A percentile compares a stretch with the other conserved stretches of the same genome.
Evolutionary conservation across 129 eudicot genomes (phyloP).

Genomic region (Tagetes patula): DNA sequence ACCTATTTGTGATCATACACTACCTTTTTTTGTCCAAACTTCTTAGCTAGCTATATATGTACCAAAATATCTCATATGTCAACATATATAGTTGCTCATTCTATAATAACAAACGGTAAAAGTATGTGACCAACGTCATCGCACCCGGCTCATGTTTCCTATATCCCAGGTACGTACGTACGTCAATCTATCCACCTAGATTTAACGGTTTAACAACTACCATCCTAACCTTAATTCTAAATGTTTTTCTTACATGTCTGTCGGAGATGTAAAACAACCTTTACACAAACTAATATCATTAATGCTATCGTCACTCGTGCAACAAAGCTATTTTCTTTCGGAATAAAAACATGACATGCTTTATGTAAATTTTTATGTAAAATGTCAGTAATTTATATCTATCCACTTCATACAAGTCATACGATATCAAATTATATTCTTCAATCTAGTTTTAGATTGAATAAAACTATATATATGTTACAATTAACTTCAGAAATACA

Average conservation of each 20-base stretch:
- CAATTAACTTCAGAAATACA: slow-evolving; percentile 3
- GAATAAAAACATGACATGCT: too few relatives aligned
- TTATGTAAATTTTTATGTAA: background rate
- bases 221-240: background rate
- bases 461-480: background rate
- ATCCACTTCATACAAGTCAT: background rate
- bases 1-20: slow-evolving; percentile 1
- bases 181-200: background rate
- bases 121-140: background rate
- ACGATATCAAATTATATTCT: background rate
- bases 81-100: background rate
- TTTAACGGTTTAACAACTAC: background rate
- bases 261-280: background rate
- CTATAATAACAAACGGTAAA: background rate
- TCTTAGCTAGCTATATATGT: background rate
- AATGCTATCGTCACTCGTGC: background rate
- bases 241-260: background rate
- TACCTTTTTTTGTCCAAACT: background rate
- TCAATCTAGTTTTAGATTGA: background rate
- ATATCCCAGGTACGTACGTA: background rate
- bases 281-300: background rate
- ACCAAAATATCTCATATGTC: background rate
- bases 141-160: background rate
- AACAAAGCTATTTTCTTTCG: background rate
- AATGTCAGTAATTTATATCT: background rate